These are phyloP conservation scores for Fusarium sp. DNA, from an alignment of 2,329 filamentous ascomycete species.

Conservation along the genomic window DNA sequence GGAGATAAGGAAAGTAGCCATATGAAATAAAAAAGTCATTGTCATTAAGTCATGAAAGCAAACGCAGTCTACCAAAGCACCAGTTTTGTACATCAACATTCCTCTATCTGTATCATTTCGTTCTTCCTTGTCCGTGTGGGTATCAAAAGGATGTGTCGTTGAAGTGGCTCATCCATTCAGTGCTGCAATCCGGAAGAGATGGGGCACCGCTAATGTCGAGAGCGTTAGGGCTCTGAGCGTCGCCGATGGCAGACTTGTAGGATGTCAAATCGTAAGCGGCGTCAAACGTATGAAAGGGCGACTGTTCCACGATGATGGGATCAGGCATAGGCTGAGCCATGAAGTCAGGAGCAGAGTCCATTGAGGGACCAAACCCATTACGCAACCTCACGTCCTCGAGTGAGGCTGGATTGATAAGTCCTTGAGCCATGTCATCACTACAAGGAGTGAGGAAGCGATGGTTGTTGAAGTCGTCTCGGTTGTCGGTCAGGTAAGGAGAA, in stretches of 20 bases:
- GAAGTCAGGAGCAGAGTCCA: conserved; percentile 46
- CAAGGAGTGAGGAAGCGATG: conserved; percentile 64
- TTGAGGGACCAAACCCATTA: conserved; percentile 47
- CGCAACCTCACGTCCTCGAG: conserved; percentile 47
- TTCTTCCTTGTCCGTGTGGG: conserved; percentile 33
- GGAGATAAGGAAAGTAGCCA: conserved; percentile 13
- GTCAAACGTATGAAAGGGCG: conserved; percentile 57
- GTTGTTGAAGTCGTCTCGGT: conserved; percentile 52
- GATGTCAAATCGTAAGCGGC: conserved; percentile 55
- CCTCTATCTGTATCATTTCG: conserved; percentile 38
- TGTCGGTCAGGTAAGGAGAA: conserved; percentile 53
- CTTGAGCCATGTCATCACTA: conserved; percentile 61
- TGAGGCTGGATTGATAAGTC: conserved; percentile 46
- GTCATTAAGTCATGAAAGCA: conserved; percentile 50
- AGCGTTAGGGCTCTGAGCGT: conserved; percentile 45
- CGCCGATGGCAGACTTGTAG: conserved; percentile 49
- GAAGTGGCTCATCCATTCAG: conserved; percentile 50
- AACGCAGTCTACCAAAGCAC: conserved; percentile 41
- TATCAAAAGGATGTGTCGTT: conserved; percentile 51
- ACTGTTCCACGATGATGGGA: conserved; percentile 48
- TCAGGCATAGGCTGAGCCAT: conserved; percentile 47
- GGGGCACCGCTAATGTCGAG: conserved; percentile 43
- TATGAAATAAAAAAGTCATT: conserved; percentile 29
- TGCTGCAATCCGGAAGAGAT: conserved; percentile 44
- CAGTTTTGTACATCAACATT: conserved; percentile 44